Evolutionary conservation across 1,284 basidiomycete genomes (phyloP), one percentile per base, ranked within the genome.

Genomic region (Exobasidium rhododendri): DNA sequence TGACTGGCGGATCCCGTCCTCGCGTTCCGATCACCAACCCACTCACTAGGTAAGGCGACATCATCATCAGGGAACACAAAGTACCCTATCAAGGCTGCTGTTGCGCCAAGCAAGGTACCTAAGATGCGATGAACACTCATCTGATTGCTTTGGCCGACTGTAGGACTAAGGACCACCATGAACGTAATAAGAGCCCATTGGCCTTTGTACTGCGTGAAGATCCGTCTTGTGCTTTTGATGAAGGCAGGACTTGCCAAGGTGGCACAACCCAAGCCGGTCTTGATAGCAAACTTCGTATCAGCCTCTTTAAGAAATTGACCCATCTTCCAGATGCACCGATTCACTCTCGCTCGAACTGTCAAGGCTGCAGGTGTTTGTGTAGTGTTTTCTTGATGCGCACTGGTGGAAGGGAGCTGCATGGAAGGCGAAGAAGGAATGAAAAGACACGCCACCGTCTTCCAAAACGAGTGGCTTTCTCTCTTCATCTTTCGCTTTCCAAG

Each of bases 121-220:
- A 70, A 13, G 26, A 73, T 71, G 20, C 68, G 73, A 47, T 75
- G 69, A 20, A 75, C 32, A 56, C 51, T 73, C 73, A 77, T 75
- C 59, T 77, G 71, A 52, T 75, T 77, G 58, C 69, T 71, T 58
- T 77, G 74, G 7, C 74, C 74, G 26, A 77, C 70, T 11, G 74
- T 77, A 5, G 74, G 73, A 26, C 68, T 70, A 10, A 76, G 62
- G 26, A 83, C 86, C 66, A 70, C 90, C 90, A 81, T 67, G 67
- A 75, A 80, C 47, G 91, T 92, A 57, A 97, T 91, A 71, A 97
- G 81, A 1, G 92, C 92, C 94, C 94, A 97, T 80, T 97, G 92
- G 44, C 92, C 92, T 73, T 88, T 85, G 73, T 88, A 93, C 56
- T 86, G 85, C 32, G 90, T 82, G 75, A 96, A 97, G 4, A 86